Evolutionary conservation across 441 rosid genomes (phyloP), one percentile per base, ranked within the genome.

Genomic region (Pelargonium cotyledonis): DNA sequence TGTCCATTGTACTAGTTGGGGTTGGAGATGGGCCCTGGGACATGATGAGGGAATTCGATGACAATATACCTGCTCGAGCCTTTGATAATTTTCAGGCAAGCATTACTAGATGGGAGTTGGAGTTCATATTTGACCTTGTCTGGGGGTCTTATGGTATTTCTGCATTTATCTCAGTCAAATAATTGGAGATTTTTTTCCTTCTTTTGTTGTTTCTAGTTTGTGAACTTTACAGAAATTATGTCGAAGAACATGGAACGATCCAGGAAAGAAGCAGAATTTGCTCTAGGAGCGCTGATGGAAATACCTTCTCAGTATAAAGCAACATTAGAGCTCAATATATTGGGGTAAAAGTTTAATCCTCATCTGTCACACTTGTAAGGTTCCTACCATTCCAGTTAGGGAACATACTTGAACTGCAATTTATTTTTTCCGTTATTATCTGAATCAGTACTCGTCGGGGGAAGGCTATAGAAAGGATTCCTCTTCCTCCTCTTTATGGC

Each of bases 21-120:
- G 99, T 95, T 51, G 99, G 99, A 61, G 99, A 95, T 69, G 99
- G 99, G 4, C 99, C 99, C 8, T 95, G 99, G 99, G 98, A 95
- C 73, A 85, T 87, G 77, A 95, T 95, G 98, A 89, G 78, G 74
- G 95, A 92, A 77, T 95, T 95, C 71, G 98, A 95, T 75, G 98
- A 95, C 71, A 92, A 95, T 75, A 92, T 92, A 72, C 98, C 98
- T 61, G 76, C 89, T 66, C 88, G 98, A 29, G 88, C 84, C 66
- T 95, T 90, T n/a, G 96, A 90, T 77, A 92, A 92, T 46, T 92
- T 92, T 78, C 99, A 95, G 84, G 97, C 85, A 80, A 55, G 61
- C 61, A 15, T 16, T 55, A 55, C 61, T 16, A 18, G 9, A 19
- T 55, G 16, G 16, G 19, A n/a, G 58, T 51, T 51, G 5, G 58